These are phyloP conservation scores for Aspergillaceae sp. DNA, from an alignment of 2,329 filamentous ascomycete species.

Conservation along the genomic window DNA sequence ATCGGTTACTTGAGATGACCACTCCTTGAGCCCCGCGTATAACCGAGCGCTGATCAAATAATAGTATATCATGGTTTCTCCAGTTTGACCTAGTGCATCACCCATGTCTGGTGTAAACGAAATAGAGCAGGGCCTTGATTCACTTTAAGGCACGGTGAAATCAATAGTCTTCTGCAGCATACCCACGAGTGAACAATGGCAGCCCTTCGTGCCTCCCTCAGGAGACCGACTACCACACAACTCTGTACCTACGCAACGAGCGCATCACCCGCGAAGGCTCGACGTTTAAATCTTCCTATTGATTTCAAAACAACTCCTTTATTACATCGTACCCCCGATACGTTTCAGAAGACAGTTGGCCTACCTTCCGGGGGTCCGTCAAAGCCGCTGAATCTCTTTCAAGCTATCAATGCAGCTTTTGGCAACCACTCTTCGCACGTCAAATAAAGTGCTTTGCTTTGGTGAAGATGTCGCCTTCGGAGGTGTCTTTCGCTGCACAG, in stretches of 20 bases:
- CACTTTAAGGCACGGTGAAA: too few species aligned
- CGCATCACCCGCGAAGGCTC: conserved; percentile 35
- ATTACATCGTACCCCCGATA: conserved; percentile 67
- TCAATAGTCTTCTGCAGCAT: too few species aligned
- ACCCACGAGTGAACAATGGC: not conserved
- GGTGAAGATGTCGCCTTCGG: conserved; percentile 97
- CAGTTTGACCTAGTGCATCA: too few species aligned
- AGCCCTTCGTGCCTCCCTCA: not conserved
- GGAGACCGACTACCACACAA: not conserved
- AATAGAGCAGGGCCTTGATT: too few species aligned
- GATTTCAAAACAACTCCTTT: conserved; percentile 79
- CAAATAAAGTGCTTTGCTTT: conserved; percentile 82
- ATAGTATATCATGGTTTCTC: too few species aligned
- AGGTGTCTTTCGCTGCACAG: conserved; percentile 89
- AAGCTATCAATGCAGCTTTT: conserved; percentile 88
- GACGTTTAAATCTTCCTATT: conserved; percentile 70
- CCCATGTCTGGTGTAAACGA: too few species aligned
- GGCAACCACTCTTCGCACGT: conserved; percentile 69
- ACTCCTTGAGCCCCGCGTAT: too few species aligned
- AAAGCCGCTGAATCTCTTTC: conserved; percentile 86
- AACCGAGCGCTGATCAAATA: too few species aligned
- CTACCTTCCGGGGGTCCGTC: conserved; percentile 64
- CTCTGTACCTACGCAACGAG: conserved; percentile 39
- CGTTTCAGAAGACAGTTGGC: conserved; percentile 64
- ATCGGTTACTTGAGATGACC: too few species aligned